Evolutionary conservation across 257 asterid species (phyloP).

Genomic region (Nicotiana undulata): DNA sequence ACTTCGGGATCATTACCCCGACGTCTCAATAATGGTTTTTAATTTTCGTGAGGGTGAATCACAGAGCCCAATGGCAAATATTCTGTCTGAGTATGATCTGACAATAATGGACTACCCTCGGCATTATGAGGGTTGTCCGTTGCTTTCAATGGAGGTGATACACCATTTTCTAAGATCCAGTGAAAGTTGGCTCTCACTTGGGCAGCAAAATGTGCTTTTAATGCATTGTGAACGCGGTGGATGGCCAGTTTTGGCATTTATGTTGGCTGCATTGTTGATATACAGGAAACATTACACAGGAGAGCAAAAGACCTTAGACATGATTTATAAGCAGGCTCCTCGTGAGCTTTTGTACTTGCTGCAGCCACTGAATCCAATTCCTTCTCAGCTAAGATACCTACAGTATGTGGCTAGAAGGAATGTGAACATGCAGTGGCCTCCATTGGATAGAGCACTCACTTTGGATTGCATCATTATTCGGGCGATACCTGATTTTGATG

Average conservation of each 20-base stretch:
- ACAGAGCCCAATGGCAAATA: conserved; percentile 60
- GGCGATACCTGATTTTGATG: conserved; percentile 77
- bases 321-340: conserved; percentile 94
- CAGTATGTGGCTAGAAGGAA: conserved; percentile 91
- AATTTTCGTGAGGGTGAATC: conserved; percentile 69
- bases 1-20: conserved; percentile 69
- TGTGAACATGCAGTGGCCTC: conserved; percentile 87
- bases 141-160: conserved; percentile 90
- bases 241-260: conserved; percentile 95
- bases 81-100: conserved; percentile 66
- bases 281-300: conserved; percentile 77
- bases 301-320: conserved; percentile 82
- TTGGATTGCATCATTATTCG: conserved; percentile 85
- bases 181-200: conserved; percentile 96
- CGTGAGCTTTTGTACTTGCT: conserved; percentile 72
- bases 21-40: conserved; percentile 74
- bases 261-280: conserved; percentile 77
- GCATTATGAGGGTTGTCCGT: conserved; percentile 84
- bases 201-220: conserved; percentile 78
- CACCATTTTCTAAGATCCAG: conserved; percentile 87
- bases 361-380: conserved; percentile 80
- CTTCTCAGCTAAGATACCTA: conserved; percentile 87
- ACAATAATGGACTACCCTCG: conserved; percentile 95
- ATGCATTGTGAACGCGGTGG: conserved; percentile 95
- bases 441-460: conserved; percentile 75